Conservation (phyloP, 371 early-diverging fungal genomes). For the Mortierella sp. region DNA sequence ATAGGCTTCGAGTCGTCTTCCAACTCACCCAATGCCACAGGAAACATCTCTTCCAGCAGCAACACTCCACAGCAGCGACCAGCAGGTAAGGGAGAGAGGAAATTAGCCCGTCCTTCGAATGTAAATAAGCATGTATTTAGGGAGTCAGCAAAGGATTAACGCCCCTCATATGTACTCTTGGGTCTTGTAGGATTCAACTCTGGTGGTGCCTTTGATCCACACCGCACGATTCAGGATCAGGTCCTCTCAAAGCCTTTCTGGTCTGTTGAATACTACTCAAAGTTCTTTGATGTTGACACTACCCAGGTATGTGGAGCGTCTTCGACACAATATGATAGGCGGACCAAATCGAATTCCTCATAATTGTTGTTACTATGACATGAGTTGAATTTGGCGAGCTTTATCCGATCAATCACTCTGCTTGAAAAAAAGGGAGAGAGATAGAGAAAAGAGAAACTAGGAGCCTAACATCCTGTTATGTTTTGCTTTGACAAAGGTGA, state of each 20-base stretch:
- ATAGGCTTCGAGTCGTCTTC: constrained; percentile 39
- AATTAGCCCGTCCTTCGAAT: background rate
- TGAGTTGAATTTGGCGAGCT: too few species aligned
- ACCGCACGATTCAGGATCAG: constrained; percentile 40
- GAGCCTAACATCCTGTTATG: background rate
- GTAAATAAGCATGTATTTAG: background rate
- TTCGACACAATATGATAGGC: background rate
- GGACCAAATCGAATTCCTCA: background rate
- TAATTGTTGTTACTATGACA: too few species aligned
- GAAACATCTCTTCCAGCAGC: constrained; percentile 31
- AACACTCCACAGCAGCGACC: constrained; percentile 37
- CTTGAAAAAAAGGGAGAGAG: too few species aligned
- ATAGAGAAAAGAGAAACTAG: too few species aligned
- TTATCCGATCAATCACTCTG: too few species aligned
- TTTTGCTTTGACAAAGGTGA: constrained; percentile 55
- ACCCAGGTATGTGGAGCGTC: constrained; percentile 61
- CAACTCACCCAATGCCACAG: constrained; percentile 23
- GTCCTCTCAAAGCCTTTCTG: constrained; percentile 65
- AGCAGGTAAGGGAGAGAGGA: constrained; percentile 19
- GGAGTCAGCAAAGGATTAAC: background rate
- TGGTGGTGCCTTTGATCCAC: constrained; percentile 51
- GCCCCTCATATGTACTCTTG: background rate
- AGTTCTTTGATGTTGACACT: constrained; percentile 93
- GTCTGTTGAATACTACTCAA: constrained; percentile 88
- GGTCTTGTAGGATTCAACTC: constrained; percentile 30